phyloP scores from a whole-genome alignment of 148 eudicot species.

The Persicaria maculosa region DNA sequence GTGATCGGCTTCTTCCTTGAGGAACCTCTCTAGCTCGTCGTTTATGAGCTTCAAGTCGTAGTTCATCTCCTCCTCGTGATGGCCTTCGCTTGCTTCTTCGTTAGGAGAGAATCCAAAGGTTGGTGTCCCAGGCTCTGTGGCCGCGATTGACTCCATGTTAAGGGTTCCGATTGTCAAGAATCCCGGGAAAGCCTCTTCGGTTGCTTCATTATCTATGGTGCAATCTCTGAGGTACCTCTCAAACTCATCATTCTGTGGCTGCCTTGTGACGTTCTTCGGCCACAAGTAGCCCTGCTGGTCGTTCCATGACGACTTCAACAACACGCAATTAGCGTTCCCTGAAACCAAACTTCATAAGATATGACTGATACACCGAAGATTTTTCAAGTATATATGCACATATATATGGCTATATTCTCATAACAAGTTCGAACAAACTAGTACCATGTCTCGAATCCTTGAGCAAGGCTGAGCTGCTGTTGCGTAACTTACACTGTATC shows the following conservation, averaged over 20 bases:
- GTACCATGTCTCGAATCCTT: conserved; percentile 44
- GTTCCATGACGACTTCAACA: not conserved
- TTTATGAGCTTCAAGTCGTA: conserved; percentile 50
- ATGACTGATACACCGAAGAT: not conserved
- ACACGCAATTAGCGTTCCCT: not conserved
- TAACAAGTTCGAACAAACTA: not conserved
- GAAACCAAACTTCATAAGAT: too few species aligned
- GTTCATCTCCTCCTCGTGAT: conserved; percentile 26
- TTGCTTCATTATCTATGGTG: conserved; percentile 17
- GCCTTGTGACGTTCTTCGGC: not conserved
- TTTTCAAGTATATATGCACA: not conserved
- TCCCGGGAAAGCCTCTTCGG: conserved; percentile 35
- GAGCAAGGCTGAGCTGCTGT: conserved; percentile 23
- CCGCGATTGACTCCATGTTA: conserved; percentile 29
- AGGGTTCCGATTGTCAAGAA: conserved; percentile 79
- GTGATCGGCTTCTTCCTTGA: conserved; percentile 33
- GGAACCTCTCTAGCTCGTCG: conserved; percentile 53
- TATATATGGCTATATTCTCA: not conserved
- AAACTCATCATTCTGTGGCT: not conserved
- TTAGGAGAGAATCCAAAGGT: conserved; percentile 29
- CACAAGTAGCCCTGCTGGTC: not conserved
- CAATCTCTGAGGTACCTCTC: not conserved
- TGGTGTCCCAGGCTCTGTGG: conserved; percentile 55
- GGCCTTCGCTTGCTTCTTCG: conserved; percentile 27
- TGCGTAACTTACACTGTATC: conserved; percentile 54